These are phyloP conservation scores for Delonix regia DNA, from an alignment of 306 rosid genomes.

Conservation along the genomic window DNA sequence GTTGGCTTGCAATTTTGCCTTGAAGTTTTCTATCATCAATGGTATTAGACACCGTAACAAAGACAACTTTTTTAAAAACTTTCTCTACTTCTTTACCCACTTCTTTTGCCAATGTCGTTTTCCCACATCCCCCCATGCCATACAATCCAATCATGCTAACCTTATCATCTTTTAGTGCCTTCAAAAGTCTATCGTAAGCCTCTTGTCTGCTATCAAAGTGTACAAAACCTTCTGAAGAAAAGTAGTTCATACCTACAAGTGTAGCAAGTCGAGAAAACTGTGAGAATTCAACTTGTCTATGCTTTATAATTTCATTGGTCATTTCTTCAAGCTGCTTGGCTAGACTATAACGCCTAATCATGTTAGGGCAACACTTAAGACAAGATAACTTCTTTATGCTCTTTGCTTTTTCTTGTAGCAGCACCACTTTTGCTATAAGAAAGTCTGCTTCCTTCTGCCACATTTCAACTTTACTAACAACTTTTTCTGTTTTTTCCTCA, in stretches of 20 bases:
- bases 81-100: not conserved
- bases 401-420: not conserved
- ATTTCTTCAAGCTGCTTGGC: not conserved
- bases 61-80: not conserved
- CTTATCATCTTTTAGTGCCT: not conserved
- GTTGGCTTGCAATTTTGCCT: not conserved
- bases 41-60: not conserved
- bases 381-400: not conserved
- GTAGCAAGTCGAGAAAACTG: not conserved
- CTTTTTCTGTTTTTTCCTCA: not conserved
- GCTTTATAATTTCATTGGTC: not conserved
- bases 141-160: not conserved
- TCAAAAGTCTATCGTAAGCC: not conserved
- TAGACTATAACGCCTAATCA: not conserved
- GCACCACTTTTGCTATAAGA: not conserved
- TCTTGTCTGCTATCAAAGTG: not conserved
- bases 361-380: not conserved
- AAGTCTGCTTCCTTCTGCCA: not conserved
- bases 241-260: not conserved
- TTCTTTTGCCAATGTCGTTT: not conserved
- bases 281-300: too few relatives aligned
- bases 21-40: not conserved
- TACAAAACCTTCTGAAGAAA: not conserved
- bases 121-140: not conserved
- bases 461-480: not conserved